Evolutionary conservation across 2,329 filamentous ascomycete genomes (phyloP).

Genomic region (Alternaria postmessia): DNA sequence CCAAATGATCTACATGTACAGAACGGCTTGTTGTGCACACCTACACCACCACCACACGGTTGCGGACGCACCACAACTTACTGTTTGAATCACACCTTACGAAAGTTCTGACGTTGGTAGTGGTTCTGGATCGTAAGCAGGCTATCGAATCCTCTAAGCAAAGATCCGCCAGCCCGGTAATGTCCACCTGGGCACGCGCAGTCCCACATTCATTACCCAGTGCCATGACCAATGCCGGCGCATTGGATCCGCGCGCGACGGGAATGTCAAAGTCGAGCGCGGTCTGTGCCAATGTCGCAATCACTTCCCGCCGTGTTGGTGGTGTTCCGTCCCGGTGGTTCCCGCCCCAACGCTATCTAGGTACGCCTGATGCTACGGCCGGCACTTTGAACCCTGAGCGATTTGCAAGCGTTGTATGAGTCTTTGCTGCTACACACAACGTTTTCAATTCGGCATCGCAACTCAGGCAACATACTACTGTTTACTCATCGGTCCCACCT

Average conservation of each 20-base stretch:
- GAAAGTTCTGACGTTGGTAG: background rate
- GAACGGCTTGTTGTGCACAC: background rate
- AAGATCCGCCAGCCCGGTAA: background rate
- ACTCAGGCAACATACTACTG: background rate
- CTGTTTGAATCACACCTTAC: background rate
- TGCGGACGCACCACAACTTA: background rate
- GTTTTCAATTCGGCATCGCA: background rate
- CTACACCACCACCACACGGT: background rate
- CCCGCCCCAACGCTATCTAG: background rate
- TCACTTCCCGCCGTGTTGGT: background rate
- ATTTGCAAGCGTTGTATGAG: background rate
- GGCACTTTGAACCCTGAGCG: background rate
- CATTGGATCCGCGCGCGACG: background rate
- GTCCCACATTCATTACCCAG: background rate
- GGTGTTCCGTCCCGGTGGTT: background rate
- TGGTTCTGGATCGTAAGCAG: background rate
- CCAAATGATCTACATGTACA: background rate
- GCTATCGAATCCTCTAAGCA: background rate
- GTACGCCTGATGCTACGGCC: background rate
- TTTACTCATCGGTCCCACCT: background rate
- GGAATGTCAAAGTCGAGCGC: background rate
- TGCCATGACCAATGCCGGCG: background rate
- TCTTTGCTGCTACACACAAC: background rate
- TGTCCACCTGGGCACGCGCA: background rate
- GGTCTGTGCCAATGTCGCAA: background rate